phyloP scores from a whole-genome alignment of 768 basidiomycete genomes.

The Suillus weaverae region DNA sequence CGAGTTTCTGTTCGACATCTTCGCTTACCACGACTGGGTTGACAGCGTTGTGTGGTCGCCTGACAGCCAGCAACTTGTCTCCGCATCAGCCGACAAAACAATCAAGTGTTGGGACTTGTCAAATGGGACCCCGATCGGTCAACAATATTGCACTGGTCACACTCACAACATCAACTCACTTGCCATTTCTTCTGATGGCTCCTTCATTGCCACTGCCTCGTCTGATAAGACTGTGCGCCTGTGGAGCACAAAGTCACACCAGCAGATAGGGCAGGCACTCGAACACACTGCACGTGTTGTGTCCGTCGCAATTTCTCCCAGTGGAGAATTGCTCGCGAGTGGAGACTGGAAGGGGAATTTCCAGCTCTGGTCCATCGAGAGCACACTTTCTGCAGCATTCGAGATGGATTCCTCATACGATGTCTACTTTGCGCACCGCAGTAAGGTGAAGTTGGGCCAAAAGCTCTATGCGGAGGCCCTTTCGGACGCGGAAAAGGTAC shows the following conservation, averaged over 20 bases:
- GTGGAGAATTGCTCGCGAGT: background rate
- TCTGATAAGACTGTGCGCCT: constrained; percentile 82
- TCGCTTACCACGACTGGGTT: background rate
- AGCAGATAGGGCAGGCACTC: background rate
- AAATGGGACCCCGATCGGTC: too few species aligned
- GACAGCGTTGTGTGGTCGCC: background rate
- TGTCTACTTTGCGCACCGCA: background rate
- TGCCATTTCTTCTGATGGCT: constrained; percentile 57
- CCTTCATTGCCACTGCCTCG: constrained; percentile 79
- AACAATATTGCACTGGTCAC: background rate
- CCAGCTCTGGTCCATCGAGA: background rate
- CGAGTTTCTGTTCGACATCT: background rate
- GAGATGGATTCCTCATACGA: background rate
- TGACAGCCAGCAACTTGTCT: background rate
- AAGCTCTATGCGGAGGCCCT: background rate
- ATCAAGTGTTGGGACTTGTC: too few species aligned
- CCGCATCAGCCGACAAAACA: too few species aligned
- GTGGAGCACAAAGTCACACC: constrained; percentile 47
- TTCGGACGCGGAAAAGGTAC: background rate
- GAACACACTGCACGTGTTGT: background rate
- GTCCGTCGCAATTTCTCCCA: background rate
- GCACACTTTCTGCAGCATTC: background rate
- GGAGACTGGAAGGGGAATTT: background rate
- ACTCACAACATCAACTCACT: background rate
- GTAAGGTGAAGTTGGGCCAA: background rate